Evolutionary conservation across 768 basidiomycete genomes (phyloP), one percentile per base, ranked within the genome.

Genomic region (Collybia nuda): DNA sequence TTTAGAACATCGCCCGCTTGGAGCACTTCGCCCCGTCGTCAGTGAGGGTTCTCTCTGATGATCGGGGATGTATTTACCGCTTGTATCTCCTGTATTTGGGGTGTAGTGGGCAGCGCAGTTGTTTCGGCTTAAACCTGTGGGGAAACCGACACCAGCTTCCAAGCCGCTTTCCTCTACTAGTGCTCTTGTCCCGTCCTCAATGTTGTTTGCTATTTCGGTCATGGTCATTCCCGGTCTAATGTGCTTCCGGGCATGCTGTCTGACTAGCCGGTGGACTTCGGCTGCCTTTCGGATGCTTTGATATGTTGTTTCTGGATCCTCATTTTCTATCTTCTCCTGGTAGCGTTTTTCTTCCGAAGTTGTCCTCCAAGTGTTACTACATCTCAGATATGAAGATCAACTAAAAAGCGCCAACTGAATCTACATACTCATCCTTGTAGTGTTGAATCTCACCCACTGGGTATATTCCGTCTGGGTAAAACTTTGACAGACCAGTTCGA

Each of bases 31-130:
- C 23, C 38, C 23, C 24, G 39, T 32, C 12, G 18, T 44, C 41
- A 41, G 40, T 23, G 47, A 29, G 32, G 24, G 18, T 38, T 32
- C 8, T 28, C 26, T 38, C 38, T 37, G 22, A n/a, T 23, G 52
- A 22, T 49, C 37, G 32, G 6, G 17, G 1, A 37, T 29, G 37
- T 39, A 71, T 84, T 53, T 58, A 94, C 93, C 79, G 48, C 66
- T 81, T 2, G 82, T 93, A 68, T 96, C 94, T 29, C 93, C 92
- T 5, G 94, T 85, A 66, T 99, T 99, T 8, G 96, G 96, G 4
- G 90, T 87, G 66, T 91, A 99, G 70, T 99, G 97, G 14, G 97
- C 97, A 0, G 97, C 97, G 56, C 93, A 93, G 62, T 97, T 76
- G 66, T 99, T 99, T 57, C 93, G 67, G 68, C 87, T 95, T 56